Conservation (phyloP, 495 filamentous ascomycete genomes). For the Penicillium robsamsonii region DNA sequence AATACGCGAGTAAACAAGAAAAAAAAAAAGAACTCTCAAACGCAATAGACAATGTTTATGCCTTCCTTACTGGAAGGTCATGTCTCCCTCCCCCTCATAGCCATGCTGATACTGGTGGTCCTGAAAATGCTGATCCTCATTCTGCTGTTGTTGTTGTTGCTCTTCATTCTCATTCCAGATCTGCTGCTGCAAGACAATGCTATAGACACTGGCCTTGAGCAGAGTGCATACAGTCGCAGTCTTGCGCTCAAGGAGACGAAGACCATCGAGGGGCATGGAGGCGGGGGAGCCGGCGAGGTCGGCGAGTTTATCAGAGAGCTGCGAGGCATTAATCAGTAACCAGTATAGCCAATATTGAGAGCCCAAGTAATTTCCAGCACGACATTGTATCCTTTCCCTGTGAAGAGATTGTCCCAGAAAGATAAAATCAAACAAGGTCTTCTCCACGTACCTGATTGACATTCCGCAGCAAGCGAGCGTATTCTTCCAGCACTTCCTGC, state of each 20-base stretch:
- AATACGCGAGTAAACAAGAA: constrained; percentile 16
- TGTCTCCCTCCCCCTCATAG: constrained; percentile 32
- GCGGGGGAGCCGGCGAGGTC: constrained; percentile 33
- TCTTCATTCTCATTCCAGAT: constrained; percentile 63
- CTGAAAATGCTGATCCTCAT: constrained; percentile 24
- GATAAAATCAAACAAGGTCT: constrained; percentile 5
- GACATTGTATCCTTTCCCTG: not conserved
- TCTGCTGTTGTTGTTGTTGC: constrained; percentile 34
- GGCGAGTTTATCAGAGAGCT: constrained; percentile 44
- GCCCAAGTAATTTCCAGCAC: not conserved
- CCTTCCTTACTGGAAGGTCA: constrained; percentile 31
- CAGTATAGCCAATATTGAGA: not conserved
- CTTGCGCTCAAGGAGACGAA: constrained; percentile 87
- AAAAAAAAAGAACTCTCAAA: constrained; percentile 7
- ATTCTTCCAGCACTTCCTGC: constrained; percentile 93
- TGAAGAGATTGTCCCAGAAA: not conserved
- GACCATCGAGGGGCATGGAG: constrained; percentile 58
- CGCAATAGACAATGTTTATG: not conserved
- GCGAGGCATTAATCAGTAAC: constrained; percentile 1
- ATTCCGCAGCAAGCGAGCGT: constrained; percentile 80
- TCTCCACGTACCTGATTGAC: constrained; percentile 71
- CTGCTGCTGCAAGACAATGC: constrained; percentile 96
- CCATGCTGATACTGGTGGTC: constrained; percentile 35
- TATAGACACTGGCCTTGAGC: constrained; percentile 96
- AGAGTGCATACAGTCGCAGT: constrained; percentile 90